These are phyloP conservation scores for Penicillium olsonii DNA, from an alignment of 2,329 filamentous ascomycete species.

Conservation along the genomic window DNA sequence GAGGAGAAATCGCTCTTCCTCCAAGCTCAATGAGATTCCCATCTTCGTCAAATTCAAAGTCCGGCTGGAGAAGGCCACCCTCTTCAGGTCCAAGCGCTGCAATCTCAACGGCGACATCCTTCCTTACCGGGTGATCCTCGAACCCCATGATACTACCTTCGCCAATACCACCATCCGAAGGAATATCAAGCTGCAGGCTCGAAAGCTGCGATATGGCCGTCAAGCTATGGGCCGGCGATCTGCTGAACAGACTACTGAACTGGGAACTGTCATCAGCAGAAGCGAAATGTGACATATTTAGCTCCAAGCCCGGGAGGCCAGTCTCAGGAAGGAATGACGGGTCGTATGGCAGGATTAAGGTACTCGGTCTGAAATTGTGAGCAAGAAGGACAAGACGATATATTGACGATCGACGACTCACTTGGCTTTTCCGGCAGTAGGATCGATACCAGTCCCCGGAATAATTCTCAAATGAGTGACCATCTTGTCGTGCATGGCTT, in stretches of 20 bases:
- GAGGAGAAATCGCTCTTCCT: constrained; percentile 11
- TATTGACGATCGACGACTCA: constrained; percentile 45
- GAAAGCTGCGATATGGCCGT: constrained; percentile 28
- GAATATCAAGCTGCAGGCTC: constrained; percentile 49
- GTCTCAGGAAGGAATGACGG: constrained; percentile 74
- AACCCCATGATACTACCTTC: constrained; percentile 42
- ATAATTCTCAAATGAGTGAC: constrained; percentile 63
- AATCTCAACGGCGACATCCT: constrained; percentile 29
- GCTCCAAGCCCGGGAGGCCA: constrained; percentile 60
- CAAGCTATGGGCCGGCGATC: constrained; percentile 35
- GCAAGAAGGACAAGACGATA: not conserved
- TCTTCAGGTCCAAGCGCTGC: constrained; percentile 21
- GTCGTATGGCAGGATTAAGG: constrained; percentile 79
- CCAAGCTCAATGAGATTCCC: constrained; percentile 58
- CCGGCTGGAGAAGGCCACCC: constrained; percentile 50
- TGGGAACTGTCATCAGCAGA: constrained; percentile 38
- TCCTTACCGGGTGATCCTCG: constrained; percentile 41
- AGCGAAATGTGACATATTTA: constrained; percentile 48
- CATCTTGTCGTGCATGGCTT: constrained; percentile 74
- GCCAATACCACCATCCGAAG: constrained; percentile 48
- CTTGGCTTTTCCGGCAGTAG: constrained; percentile 71
- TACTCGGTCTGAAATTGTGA: constrained; percentile 59
- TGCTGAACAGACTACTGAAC: constrained; percentile 35
- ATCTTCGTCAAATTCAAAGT: constrained; percentile 63
- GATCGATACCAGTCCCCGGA: constrained; percentile 64